phyloP scores from a whole-genome alignment of 208 protist genomes.

The Trypanosoma mega region DNA sequence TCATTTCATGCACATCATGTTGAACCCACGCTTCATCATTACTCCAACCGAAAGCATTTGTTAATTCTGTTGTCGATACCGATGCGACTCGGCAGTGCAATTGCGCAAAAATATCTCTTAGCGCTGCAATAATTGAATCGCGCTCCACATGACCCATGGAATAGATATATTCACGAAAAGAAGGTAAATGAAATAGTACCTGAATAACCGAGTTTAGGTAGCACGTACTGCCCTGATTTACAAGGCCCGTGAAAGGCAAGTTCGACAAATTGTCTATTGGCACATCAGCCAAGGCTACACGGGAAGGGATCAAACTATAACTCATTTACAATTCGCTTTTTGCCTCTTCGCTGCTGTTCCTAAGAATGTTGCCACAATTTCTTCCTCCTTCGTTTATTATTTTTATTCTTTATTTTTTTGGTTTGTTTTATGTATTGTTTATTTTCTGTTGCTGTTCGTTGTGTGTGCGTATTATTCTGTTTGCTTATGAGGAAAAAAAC shows the following conservation, averaged over 20 bases:
- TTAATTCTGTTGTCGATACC: conserved; percentile 81
- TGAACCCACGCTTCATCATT: conserved; percentile 60
- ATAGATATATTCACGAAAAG: conserved; percentile 67
- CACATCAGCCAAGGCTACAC: too few species aligned
- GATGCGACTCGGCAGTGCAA: conserved; percentile 43
- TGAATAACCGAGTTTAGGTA: conserved; percentile 92
- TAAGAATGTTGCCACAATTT: too few species aligned
- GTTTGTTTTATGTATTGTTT: background rate
- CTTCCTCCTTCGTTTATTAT: too few species aligned
- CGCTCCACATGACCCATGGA: conserved; percentile 24
- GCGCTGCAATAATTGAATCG: conserved; percentile 42
- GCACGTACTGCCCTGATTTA: conserved; percentile 90
- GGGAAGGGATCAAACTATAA: too few species aligned
- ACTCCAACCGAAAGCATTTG: conserved; percentile 87
- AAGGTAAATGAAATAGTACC: conserved; percentile 72
- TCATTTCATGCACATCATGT: conserved; percentile 91
- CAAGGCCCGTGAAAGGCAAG: conserved; percentile 63
- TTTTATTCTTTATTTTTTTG: too few species aligned
- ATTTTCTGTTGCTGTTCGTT: background rate
- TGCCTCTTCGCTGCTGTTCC: too few species aligned
- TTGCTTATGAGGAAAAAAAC: background rate
- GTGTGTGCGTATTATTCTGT: background rate
- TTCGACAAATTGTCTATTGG: too few species aligned
- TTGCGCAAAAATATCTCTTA: conserved; percentile 74
- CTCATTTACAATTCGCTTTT: too few species aligned